Conservation (phyloP, 2,329 filamentous ascomycete species). For the Aureobasidium sp. region DNA sequence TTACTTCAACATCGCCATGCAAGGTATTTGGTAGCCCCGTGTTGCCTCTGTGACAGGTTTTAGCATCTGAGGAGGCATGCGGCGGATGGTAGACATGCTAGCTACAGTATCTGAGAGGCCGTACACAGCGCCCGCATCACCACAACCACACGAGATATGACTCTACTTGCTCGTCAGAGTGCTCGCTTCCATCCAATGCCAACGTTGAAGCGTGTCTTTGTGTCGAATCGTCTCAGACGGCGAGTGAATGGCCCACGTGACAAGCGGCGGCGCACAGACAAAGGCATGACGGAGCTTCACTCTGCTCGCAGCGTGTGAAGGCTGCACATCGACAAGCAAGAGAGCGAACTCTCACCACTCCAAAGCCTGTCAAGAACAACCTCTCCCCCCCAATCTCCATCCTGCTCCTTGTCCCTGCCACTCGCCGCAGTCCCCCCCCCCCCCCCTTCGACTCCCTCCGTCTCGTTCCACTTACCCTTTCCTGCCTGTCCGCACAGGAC, state of each 20-base stretch:
- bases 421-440: background rate
- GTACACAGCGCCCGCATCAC: background rate
- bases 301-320: background rate
- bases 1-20: background rate
- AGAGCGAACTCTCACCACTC: background rate
- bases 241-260: background rate
- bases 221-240: background rate
- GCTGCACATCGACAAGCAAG: background rate
- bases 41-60: background rate
- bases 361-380: background rate
- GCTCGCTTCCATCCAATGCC: background rate
- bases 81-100: background rate
- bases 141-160: background rate
- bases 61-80: background rate
- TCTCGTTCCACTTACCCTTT: conserved; percentile 12
- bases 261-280: background rate
- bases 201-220: background rate
- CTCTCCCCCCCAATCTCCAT: background rate
- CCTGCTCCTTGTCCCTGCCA: background rate
- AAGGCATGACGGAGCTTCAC: background rate
- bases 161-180: background rate
- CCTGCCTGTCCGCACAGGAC: conserved; percentile 13
- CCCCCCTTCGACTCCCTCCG: background rate
- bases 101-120: background rate
- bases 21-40: background rate